A percentile compares a stretch with the other conserved stretches of the same genome.
Evolutionary conservation across 1,284 basidiomycete genomes (phyloP).

Genomic region (Boletus semigastroideus): DNA sequence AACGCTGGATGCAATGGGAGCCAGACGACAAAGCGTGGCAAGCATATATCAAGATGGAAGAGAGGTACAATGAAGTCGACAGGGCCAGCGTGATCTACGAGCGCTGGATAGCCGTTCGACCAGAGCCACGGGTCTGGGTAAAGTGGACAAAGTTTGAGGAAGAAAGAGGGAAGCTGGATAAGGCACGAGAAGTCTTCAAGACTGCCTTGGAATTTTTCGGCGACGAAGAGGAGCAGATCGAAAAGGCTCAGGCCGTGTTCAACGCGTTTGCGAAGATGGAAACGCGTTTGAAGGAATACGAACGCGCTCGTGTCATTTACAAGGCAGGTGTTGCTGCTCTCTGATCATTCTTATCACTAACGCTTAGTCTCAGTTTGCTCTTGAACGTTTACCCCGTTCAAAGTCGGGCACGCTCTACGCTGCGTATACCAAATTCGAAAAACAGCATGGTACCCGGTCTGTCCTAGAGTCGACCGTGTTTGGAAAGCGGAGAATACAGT

Average conservation of each 20-base stretch:
- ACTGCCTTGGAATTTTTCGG: conserved; percentile 97
- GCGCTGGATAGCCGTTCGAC: conserved; percentile 90
- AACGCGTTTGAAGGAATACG: conserved; percentile 92
- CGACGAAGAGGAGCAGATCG: conserved; percentile 95
- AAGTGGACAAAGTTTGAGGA: conserved; percentile 98
- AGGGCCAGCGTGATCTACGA: conserved; percentile 93
- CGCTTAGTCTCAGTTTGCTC: conserved; percentile 68
- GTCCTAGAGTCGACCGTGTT: conserved; percentile 93
- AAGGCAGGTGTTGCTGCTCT: conserved; percentile 56
- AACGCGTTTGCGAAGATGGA: conserved; percentile 98
- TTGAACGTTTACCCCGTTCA: conserved; percentile 86
- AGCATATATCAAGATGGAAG: conserved; percentile 96
- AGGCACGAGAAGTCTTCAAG: conserved; percentile 95
- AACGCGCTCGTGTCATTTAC: conserved; percentile 95
- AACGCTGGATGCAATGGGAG: conserved; percentile 99
- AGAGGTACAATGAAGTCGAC: conserved; percentile 90
- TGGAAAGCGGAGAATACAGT: conserved; percentile 95
- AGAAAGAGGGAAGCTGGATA: conserved; percentile 83
- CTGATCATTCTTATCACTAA: not conserved
- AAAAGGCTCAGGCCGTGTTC: conserved; percentile 96
- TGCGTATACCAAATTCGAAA: conserved; percentile 96
- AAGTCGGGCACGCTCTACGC: conserved; percentile 87
- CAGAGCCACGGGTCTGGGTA: conserved; percentile 95
- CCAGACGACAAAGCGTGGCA: conserved; percentile 99
- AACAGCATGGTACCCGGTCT: conserved; percentile 90